Evolutionary conservation across 805 yeast species (phyloP), one percentile per base, ranked within the genome.

Genomic region (Candida tammaniensis): DNA sequence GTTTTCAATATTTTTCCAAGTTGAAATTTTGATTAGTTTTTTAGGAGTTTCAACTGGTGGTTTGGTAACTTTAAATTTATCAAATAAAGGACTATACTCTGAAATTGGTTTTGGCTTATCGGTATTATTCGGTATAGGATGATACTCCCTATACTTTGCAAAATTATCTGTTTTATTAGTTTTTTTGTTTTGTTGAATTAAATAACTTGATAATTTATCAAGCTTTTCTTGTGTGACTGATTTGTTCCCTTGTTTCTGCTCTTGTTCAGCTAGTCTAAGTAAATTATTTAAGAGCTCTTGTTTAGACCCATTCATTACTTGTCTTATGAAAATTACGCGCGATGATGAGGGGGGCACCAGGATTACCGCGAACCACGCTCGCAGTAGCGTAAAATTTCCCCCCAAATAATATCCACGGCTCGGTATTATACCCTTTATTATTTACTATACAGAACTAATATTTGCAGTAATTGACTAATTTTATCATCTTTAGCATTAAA

Each of bases 141-240:
- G 47, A 17, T 39, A 31, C 14, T 40, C 31, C 12, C 38, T 40
- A 29, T 33, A 45, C 26, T 47, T 44, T 5, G 17, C 28, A 14
- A 20, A 31, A 12, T 17, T 14, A 4, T 9, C 14, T n/a, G n/a
- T n/a, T n/a, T n/a, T n/a, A 17, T 33, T 24, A 15, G 35, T 34
- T 9, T 19, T 22, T 16, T 24, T 13, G 5, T 37, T 43, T 17
- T 50, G 51, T 5, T 45, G 35, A 4, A 46, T 42, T 18, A 59
- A 57, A 39, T 51, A 58, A 23, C 47, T 44, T 24, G 58, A 45
- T 24, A 66, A 44, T 14, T 58, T 55, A 34, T 53, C 44, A 35
- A 66, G 46, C 35, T 65, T 64, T 11, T 64, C 70, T 26, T 53
- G 47, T 4, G 70, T 61, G 8, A 66, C 54, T 12, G 68, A 50